Evolutionary conservation across 1,284 basidiomycete species (phyloP).

Genomic region (Phenoliferia sp.): DNA sequence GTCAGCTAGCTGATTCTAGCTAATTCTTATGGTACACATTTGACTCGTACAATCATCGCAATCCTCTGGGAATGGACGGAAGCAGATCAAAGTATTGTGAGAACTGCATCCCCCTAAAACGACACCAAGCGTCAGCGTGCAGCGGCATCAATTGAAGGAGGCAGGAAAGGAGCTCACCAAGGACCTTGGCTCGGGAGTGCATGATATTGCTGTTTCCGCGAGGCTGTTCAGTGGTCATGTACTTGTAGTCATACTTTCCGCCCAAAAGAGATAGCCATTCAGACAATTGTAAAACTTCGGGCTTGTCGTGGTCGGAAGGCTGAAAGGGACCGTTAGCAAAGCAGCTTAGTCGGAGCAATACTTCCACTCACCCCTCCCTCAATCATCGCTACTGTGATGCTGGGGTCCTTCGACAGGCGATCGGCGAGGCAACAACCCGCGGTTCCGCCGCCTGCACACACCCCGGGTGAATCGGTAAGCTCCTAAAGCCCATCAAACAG

Average conservation of each 20-base stretch:
- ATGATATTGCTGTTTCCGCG: slow-evolving; percentile 1
- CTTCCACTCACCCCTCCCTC: no score
- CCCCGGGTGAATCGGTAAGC: no score
- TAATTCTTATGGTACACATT: no score
- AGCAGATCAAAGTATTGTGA: slow-evolving; percentile 9
- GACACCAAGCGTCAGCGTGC: background rate
- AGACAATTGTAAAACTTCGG: background rate
- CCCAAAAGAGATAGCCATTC: slow-evolving; percentile 3
- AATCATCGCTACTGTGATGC: slow-evolving; percentile 4
- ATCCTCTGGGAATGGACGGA: slow-evolving; percentile 9
- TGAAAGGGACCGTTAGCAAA: no score
- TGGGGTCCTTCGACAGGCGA: background rate
- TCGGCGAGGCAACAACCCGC: slow-evolving; percentile 5
- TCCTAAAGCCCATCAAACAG: background rate
- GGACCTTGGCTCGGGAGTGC: slow-evolving; percentile 3
- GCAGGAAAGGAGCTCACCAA: background rate
- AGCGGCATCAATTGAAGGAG: no score
- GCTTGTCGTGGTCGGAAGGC: slow-evolving; percentile 4
- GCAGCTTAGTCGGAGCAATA: no score
- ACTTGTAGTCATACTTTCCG: background rate
- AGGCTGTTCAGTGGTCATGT: slow-evolving; percentile 2
- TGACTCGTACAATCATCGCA: slow-evolving; percentile 2
- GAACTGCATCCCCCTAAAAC: background rate
- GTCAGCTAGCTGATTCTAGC: background rate
- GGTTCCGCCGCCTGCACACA: background rate